These are phyloP conservation scores for Leccinellum albellum DNA, from an alignment of 768 basidiomycete species.

Conservation along the genomic window DNA sequence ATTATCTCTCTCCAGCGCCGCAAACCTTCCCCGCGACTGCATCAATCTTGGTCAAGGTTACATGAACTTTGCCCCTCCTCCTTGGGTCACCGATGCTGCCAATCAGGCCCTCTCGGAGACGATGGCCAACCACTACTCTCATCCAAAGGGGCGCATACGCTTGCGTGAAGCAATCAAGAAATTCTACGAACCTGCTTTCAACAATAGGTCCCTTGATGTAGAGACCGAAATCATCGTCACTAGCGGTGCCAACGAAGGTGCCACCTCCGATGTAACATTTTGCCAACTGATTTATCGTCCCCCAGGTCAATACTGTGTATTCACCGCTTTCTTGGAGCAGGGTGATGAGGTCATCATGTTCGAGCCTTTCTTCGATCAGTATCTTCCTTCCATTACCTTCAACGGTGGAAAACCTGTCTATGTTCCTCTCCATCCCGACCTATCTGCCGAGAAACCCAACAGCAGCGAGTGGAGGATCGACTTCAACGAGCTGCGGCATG, in stretches of 20 bases:
- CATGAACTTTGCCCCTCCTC: constrained; percentile 88
- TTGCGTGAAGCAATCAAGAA: constrained; percentile 83
- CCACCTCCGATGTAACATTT: constrained; percentile 1
- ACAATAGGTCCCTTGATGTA: constrained; percentile 68
- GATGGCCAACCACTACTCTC: constrained; percentile 81
- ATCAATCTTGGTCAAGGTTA: constrained; percentile 95
- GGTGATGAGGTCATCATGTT: constrained; percentile 99
- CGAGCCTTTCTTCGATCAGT: constrained; percentile 98
- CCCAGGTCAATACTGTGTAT: constrained; percentile 85
- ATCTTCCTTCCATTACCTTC: constrained; percentile 88
- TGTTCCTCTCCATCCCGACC: constrained; percentile 92
- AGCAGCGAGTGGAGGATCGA: constrained; percentile 86
- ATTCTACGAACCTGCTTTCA: constrained; percentile 67
- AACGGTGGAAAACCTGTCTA: constrained; percentile 92
- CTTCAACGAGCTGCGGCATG: constrained; percentile 79
- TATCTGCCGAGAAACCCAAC: constrained; percentile 44
- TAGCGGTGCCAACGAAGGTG: constrained; percentile 96
- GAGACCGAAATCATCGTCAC: constrained; percentile 91
- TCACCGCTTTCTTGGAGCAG: constrained; percentile 84
- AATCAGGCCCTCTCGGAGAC: constrained; percentile 60
- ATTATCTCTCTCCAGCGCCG: constrained; percentile 51
- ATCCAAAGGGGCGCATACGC: constrained; percentile 84
- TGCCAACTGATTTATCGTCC: constrained; percentile 1
- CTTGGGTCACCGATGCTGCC: constrained; percentile 75
- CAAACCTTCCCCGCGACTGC: constrained; percentile 84